These are phyloP conservation scores for Hanseniaspora lindneri DNA, from an alignment of 805 yeast species.

Conservation along the genomic window DNA sequence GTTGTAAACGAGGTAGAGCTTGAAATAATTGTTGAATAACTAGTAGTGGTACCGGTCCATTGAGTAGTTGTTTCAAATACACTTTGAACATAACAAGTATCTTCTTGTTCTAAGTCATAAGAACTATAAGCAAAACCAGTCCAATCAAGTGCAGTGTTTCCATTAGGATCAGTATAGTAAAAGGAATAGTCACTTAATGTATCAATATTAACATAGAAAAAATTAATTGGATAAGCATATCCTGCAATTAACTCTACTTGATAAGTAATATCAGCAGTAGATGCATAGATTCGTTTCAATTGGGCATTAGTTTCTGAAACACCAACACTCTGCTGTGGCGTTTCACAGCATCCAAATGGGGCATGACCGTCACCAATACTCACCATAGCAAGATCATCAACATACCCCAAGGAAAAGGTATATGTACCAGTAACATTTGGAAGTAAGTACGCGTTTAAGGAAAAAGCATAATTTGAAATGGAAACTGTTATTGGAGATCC, in stretches of 20 bases:
- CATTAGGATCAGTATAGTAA: slow-evolving; percentile 20
- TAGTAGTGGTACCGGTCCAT: slow-evolving; percentile 17
- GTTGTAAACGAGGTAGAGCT: neutral
- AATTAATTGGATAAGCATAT: slow-evolving; percentile 25
- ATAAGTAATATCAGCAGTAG: neutral
- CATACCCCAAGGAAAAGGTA: neutral
- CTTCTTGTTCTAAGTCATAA: slow-evolving; percentile 3
- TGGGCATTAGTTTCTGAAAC: neutral
- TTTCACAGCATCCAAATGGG: neutral
- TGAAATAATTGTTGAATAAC: neutral
- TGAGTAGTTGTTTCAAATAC: slow-evolving; percentile 7
- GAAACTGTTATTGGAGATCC: neutral
- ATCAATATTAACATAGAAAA: slow-evolving; percentile 21
- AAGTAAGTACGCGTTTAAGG: slow-evolving; percentile 1
- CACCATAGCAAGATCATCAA: slow-evolving; percentile 4
- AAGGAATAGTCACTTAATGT: slow-evolving; percentile 17
- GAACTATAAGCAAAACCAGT: slow-evolving; percentile 17
- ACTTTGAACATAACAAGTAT: slow-evolving; percentile 3
- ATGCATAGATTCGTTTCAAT: neutral
- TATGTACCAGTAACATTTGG: slow-evolving; percentile 2
- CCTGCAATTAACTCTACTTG: slow-evolving; percentile 22
- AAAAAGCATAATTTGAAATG: slow-evolving; percentile 4
- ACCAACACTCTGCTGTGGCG: neutral
- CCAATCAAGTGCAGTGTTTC: slow-evolving; percentile 18
- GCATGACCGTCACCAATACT: slow-evolving; percentile 6